A percentile compares a stretch with the other conserved stretches of the same genome.
Evolutionary conservation across 73 alveolate species (phyloP).

Genomic region (Tetrahymena thermophila): DNA sequence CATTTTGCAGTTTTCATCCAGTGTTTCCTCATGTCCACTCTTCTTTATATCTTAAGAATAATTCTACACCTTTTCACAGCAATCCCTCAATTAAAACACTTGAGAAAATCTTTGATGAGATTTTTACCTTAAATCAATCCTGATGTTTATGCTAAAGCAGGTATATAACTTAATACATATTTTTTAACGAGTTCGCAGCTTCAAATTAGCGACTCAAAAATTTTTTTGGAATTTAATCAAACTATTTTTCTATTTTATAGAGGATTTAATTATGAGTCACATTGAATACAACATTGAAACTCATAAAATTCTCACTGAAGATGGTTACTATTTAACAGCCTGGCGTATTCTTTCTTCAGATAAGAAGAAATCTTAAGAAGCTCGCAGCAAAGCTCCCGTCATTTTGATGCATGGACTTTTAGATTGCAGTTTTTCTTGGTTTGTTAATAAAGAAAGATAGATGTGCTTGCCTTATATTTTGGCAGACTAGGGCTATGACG

Average conservation of each 20-base stretch:
- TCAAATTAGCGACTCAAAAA: neutral
- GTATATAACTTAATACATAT: neutral
- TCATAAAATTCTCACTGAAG: neutral
- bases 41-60: neutral
- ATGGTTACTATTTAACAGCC: neutral
- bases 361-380: neutral
- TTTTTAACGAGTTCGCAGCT: neutral
- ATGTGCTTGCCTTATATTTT: conserved; percentile 59
- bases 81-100: neutral
- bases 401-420: conserved; percentile 67
- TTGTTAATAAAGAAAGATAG: conserved; percentile 49
- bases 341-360: neutral
- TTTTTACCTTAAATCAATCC: neutral
- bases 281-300: neutral
- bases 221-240: no score
- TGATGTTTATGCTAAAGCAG: neutral
- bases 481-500: conserved; percentile 77
- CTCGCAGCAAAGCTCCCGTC: neutral
- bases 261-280: neutral
- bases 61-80: neutral
- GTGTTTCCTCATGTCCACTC: neutral
- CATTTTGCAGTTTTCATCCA: neutral
- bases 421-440: conserved; percentile 85
- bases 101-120: neutral
- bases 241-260: neutral